Evolutionary conservation across 345 rosid genomes (phyloP).

Genomic region (Capsella bursapastoris): DNA sequence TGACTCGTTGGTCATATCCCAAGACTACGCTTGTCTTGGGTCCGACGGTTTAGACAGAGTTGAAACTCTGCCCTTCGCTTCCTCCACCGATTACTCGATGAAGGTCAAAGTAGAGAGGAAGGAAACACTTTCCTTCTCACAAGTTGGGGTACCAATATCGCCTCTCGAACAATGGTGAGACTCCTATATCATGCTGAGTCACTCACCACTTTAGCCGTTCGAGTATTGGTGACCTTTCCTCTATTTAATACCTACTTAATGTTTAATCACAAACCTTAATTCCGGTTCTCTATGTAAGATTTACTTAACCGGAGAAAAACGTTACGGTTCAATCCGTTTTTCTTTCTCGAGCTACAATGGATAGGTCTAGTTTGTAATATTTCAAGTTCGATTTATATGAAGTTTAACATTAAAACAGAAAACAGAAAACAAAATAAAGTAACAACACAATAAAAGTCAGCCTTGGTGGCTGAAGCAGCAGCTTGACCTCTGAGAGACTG

Average conservation of each 20-base stretch:
- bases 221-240: not conserved
- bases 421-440: too few species aligned
- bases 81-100: not conserved
- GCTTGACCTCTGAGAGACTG: conserved; percentile 74
- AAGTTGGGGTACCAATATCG: not conserved
- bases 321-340: too few species aligned
- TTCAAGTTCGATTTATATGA: too few species aligned
- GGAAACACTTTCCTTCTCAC: not conserved
- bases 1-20: too few species aligned
- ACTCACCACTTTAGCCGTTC: not conserved
- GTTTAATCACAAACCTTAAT: not conserved
- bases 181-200: not conserved
- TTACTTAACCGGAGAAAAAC: too few species aligned
- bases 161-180: not conserved
- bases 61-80: too few species aligned
- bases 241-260: not conserved
- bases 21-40: too few species aligned
- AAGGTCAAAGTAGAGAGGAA: not conserved
- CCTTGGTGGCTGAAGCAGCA: conserved; percentile 66
- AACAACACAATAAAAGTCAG: conserved; percentile 30
- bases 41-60: too few species aligned
- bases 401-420: too few species aligned
- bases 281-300: too few species aligned
- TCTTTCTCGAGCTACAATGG: too few species aligned
- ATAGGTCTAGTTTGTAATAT: too few species aligned